These are phyloP conservation scores for Falciphora oryzae DNA, from an alignment of 2,329 filamentous ascomycete genomes.

Conservation along the genomic window DNA sequence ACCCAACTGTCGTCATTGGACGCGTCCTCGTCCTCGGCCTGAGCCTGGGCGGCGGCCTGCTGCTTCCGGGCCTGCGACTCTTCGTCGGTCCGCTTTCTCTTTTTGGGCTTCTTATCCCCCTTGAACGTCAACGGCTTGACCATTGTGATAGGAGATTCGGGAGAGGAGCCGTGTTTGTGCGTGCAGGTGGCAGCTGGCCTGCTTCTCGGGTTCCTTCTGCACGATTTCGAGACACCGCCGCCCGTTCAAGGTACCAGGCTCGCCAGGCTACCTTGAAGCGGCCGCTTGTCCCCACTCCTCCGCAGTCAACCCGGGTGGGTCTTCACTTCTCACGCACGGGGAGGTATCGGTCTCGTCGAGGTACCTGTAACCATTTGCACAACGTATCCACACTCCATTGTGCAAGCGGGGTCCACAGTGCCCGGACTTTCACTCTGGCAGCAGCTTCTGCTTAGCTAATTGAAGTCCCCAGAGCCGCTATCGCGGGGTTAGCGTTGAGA, in stretches of 20 bases:
- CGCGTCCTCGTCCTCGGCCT: constrained; percentile 28
- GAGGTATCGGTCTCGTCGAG: no score
- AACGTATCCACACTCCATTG: no score
- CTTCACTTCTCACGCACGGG: no score
- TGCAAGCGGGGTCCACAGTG: no score
- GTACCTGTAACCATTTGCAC: no score
- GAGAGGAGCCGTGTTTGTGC: background rate
- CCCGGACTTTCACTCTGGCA: no score
- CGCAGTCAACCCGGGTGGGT: background rate
- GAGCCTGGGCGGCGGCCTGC: constrained; percentile 28
- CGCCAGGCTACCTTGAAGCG: background rate
- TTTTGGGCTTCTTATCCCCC: constrained; percentile 92
- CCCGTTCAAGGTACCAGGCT: background rate
- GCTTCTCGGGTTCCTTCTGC: background rate
- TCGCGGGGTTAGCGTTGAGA: background rate
- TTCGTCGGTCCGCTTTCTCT: constrained; percentile 66
- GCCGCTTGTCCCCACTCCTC: background rate
- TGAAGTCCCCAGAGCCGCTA: no score
- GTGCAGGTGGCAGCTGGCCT: background rate
- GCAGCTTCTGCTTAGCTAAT: background rate
- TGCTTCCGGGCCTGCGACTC: constrained; percentile 24
- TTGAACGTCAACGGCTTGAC: constrained; percentile 92
- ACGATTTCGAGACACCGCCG: background rate
- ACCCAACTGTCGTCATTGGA: constrained; percentile 85
- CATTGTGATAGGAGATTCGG: constrained; percentile 41